phyloP scores from a whole-genome alignment of 345 rosid genomes.

The Tarenaya hassleriana region DNA sequence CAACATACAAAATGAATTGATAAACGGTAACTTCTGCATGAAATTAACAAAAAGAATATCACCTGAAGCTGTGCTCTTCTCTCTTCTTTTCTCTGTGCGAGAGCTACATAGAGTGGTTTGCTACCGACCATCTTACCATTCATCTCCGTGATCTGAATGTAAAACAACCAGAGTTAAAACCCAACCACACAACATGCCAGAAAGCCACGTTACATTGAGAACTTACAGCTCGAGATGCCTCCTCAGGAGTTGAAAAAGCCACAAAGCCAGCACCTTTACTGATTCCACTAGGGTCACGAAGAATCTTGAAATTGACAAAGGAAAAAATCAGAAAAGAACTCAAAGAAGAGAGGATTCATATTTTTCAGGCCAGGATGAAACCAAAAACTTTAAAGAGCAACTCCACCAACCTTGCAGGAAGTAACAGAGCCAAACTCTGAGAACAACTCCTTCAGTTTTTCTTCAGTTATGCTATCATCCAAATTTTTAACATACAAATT shows the following conservation, averaged over 20 bases:
- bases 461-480: conserved; percentile 78
- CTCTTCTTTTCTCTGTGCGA: conserved; percentile 32
- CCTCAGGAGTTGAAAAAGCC: conserved; percentile 72
- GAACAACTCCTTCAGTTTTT: conserved; percentile 80
- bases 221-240: conserved; percentile 84
- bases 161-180: background rate
- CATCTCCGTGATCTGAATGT: conserved; percentile 27
- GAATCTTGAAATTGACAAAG: conserved; percentile 41
- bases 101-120: conserved; percentile 34
- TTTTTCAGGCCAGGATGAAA: too few species aligned
- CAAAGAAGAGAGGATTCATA: background rate
- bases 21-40: too few species aligned
- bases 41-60: too few species aligned
- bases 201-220: background rate
- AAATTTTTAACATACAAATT: conserved; percentile 83
- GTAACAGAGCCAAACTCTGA: conserved; percentile 69
- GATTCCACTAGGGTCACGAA: conserved; percentile 72
- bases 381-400: background rate
- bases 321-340: background rate
- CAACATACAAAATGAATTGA: too few species aligned
- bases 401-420: conserved; percentile 68
- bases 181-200: background rate
- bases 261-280: conserved; percentile 83
- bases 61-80: conserved; percentile 34
- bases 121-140: conserved; percentile 31